Percentiles rank a stretch among this genome's conserved stretches.
Conservation (phyloP, 2,329 filamentous ascomycete species). For the Cytospora piceicola region DNA sequence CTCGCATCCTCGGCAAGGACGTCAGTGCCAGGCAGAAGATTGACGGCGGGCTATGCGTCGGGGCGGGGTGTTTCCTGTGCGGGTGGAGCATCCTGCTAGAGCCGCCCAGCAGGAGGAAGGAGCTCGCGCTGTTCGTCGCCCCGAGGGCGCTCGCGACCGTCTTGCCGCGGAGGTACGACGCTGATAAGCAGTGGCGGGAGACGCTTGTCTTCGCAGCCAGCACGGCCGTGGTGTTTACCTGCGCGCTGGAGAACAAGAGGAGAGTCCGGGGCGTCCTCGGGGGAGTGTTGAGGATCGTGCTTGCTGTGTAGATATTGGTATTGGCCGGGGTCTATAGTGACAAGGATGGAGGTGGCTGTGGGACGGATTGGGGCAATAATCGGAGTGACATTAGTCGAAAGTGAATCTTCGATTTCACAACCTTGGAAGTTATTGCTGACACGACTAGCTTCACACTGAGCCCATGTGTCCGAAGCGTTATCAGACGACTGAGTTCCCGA, state of each 20-base stretch:
- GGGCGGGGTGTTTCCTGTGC: constrained; percentile 72
- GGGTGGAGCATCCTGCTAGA: constrained; percentile 84
- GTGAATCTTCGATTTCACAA: too few species aligned
- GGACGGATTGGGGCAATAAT: neutral
- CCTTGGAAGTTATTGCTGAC: neutral
- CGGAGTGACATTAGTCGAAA: neutral
- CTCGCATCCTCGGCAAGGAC: constrained; percentile 64
- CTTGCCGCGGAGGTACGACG: constrained; percentile 69
- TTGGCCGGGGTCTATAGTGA: neutral
- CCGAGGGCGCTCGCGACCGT: constrained; percentile 77
- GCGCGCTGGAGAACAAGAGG: constrained; percentile 62
- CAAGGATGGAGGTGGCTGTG: neutral
- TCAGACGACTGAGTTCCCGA: neutral
- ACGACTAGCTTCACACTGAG: neutral
- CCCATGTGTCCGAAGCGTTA: neutral
- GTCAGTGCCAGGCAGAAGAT: constrained; percentile 52
- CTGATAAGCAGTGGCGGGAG: constrained; percentile 69
- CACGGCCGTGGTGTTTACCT: constrained; percentile 71
- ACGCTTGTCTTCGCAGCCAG: constrained; percentile 68
- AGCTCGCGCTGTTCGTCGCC: constrained; percentile 80
- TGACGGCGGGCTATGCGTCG: constrained; percentile 70
- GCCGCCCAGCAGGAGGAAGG: constrained; percentile 65
- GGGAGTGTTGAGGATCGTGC: constrained; percentile 56
- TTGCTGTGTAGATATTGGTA: constrained; percentile 39
- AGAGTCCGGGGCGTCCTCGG: constrained; percentile 73